Evolutionary conservation across 148 eudicot genomes (phyloP).

Genomic region (Silene conica): DNA sequence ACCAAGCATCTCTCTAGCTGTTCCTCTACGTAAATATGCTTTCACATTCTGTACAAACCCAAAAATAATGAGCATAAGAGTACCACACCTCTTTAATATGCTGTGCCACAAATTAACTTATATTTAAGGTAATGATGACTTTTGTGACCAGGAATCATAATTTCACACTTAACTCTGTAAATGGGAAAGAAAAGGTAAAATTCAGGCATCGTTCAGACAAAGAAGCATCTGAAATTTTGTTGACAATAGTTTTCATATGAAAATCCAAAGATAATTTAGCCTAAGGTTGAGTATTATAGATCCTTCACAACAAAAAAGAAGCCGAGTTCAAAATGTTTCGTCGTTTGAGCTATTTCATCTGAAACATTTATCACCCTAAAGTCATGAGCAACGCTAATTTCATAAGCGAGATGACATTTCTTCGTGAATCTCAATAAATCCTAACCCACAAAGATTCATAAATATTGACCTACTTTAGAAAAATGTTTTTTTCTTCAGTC

Average conservation of each 20-base stretch:
- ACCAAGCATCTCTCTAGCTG: conserved; percentile 93
- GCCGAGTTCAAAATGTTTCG: too few species aligned
- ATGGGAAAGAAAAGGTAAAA: neutral
- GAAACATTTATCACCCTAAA: too few species aligned
- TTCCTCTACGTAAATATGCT: conserved; percentile 83
- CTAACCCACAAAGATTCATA: neutral
- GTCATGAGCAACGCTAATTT: too few species aligned
- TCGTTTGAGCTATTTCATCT: too few species aligned
- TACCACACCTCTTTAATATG: neutral
- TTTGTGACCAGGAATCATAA: neutral
- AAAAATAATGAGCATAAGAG: conserved; percentile 2
- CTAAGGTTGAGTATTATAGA: too few species aligned
- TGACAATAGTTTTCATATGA: too few species aligned
- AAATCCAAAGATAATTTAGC: too few species aligned
- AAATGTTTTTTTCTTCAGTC: too few species aligned
- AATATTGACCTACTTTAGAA: neutral
- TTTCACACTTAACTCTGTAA: neutral
- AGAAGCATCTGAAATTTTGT: too few species aligned
- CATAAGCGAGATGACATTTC: neutral
- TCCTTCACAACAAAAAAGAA: too few species aligned
- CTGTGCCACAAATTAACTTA: neutral
- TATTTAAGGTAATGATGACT: neutral
- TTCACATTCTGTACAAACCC: conserved; percentile 64
- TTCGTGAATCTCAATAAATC: neutral
- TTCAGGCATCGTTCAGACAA: too few species aligned